Evolutionary conservation across 1,284 basidiomycete species (phyloP).

Genomic region (Omphalotus olearius): DNA sequence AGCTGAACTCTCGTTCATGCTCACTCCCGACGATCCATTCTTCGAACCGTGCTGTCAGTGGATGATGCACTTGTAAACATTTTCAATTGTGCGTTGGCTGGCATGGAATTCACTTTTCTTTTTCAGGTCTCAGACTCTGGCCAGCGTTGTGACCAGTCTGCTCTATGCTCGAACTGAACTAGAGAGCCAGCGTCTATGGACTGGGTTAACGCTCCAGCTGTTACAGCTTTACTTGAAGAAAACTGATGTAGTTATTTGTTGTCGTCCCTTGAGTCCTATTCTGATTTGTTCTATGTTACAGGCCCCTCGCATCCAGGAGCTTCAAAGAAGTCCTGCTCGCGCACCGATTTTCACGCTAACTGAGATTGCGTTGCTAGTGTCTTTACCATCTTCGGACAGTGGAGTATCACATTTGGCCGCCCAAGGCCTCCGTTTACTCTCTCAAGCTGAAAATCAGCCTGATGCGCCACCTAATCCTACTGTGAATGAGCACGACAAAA

Average conservation of each 20-base stretch:
- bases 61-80: conserved; percentile 27
- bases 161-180: conserved; percentile 53
- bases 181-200: conserved; percentile 63
- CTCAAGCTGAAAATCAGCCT: conserved; percentile 59
- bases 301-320: conserved; percentile 39
- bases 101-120: conserved; percentile 12
- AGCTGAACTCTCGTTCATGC: conserved; percentile 40
- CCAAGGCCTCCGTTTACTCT: conserved; percentile 61
- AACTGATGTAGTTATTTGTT: conserved; percentile 41
- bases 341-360: conserved; percentile 59
- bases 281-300: conserved; percentile 19
- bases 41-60: conserved; percentile 25
- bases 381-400: conserved; percentile 63
- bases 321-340: conserved; percentile 48
- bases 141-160: conserved; percentile 54
- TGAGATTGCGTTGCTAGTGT: conserved; percentile 69
- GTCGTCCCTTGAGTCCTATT: neutral
- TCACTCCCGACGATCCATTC: conserved; percentile 24
- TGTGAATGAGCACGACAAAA: conserved; percentile 55
- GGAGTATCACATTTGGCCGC: conserved; percentile 65
- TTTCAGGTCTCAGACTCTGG: conserved; percentile 49
- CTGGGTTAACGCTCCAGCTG: conserved; percentile 56
- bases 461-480: conserved; percentile 46
- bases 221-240: conserved; percentile 50
- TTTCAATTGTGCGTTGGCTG: neutral